phyloP scores from a whole-genome alignment of 495 filamentous ascomycete species.

The Xylaria bambusicola region DNA sequence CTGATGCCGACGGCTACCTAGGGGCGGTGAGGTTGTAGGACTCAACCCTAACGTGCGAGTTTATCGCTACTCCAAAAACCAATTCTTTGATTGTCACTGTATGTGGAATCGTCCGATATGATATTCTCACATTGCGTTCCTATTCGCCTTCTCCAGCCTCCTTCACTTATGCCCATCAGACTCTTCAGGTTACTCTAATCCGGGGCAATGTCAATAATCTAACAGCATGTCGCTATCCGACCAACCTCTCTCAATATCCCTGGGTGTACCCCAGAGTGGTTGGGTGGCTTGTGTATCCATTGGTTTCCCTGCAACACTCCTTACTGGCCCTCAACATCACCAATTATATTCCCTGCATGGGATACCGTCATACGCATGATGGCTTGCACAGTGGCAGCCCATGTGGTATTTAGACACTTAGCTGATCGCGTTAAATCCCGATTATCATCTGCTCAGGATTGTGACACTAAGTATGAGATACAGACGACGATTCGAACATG shows the following conservation, averaged over 20 bases:
- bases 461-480: neutral
- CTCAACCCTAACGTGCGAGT: conserved; percentile 88
- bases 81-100: conserved; percentile 91
- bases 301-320: neutral
- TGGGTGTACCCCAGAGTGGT: neutral
- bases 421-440: too few species aligned
- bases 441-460: neutral
- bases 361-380: neutral
- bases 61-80: conserved; percentile 84
- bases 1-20: conserved; percentile 40
- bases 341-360: neutral
- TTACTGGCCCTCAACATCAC: neutral
- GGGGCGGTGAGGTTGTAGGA: conserved; percentile 85
- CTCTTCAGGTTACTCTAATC: neutral
- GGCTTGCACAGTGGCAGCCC: neutral
- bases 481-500: conserved; percentile 33
- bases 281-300: conserved; percentile 2
- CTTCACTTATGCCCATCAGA: neutral
- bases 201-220: neutral
- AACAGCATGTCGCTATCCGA: neutral
- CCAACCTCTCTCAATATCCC: neutral
- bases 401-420: too few species aligned
- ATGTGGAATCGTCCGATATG: conserved; percentile 26
- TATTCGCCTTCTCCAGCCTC: neutral
- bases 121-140: neutral